A percentile compares a stretch with the other conserved stretches of the same genome.
Conservation (phyloP, 805 yeast genomes). For the Nakazawaea wickerhamii region DNA sequence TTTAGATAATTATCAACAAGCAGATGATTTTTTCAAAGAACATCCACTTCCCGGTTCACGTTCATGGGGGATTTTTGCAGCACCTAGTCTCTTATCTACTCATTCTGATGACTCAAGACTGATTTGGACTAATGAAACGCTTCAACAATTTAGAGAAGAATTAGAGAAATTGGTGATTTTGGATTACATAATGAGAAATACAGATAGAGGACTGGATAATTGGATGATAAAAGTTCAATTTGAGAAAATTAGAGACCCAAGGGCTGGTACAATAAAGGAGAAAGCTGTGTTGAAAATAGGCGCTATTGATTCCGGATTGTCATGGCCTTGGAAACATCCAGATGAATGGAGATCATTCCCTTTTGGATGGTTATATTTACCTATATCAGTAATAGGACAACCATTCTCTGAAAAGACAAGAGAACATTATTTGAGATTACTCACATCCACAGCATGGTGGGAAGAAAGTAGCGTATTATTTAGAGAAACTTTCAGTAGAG, state of each 20-base stretch:
- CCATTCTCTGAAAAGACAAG: slow-evolving; percentile 57
- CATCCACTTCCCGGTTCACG: slow-evolving; percentile 52
- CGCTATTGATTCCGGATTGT: slow-evolving; percentile 70
- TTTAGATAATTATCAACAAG: slow-evolving; percentile 51
- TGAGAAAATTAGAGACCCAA: slow-evolving; percentile 18
- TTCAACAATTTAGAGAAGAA: slow-evolving; percentile 52
- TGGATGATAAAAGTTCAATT: slow-evolving; percentile 69
- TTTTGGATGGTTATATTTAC: slow-evolving; percentile 71
- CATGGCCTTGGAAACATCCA: slow-evolving; percentile 81
- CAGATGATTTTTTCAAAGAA: slow-evolving; percentile 49
- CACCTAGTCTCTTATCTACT: background rate
- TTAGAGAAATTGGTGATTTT: slow-evolving; percentile 64
- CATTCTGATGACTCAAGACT: slow-evolving; percentile 26
- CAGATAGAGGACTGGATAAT: slow-evolving; percentile 70
- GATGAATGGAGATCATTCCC: slow-evolving; percentile 80
- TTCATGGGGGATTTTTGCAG: slow-evolving; percentile 12
- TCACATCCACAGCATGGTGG: slow-evolving; percentile 70
- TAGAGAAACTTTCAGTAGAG: slow-evolving; percentile 44
- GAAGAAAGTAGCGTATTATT: slow-evolving; percentile 46
- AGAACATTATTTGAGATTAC: slow-evolving; percentile 47
- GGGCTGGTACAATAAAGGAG: slow-evolving; percentile 13
- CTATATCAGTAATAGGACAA: slow-evolving; percentile 56
- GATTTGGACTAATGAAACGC: slow-evolving; percentile 45
- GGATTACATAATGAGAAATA: slow-evolving; percentile 69
- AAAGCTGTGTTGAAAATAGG: slow-evolving; percentile 48